Evolutionary conservation across 2,329 filamentous ascomycete species (phyloP).

Genomic region (Aspergillus clavatus): DNA sequence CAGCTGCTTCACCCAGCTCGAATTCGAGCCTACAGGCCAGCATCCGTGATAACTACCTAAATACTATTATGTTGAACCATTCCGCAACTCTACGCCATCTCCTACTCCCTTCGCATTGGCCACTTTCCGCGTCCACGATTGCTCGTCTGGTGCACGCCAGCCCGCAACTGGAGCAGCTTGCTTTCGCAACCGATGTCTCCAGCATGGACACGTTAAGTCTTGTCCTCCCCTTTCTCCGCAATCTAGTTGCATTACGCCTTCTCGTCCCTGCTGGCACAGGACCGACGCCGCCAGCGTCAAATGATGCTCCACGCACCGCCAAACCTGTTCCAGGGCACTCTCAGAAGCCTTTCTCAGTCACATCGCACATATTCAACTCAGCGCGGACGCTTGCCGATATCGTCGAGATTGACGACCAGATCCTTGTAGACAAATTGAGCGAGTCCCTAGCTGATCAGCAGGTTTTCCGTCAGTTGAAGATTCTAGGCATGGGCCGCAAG

Average conservation of each 20-base stretch:
- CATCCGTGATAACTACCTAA: conserved; percentile 46
- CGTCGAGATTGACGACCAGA: conserved; percentile 34
- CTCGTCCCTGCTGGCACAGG: conserved; percentile 31
- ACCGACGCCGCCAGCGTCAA: conserved; percentile 5
- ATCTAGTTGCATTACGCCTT: conserved; percentile 38
- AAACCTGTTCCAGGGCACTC: conserved; percentile 1
- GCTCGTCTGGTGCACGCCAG: conserved; percentile 50
- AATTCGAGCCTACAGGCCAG: conserved; percentile 22
- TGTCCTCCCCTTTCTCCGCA: conserved; percentile 39
- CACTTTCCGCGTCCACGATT: conserved; percentile 46
- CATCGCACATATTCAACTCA: conserved; percentile 6
- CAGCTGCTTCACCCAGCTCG: conserved; percentile 14
- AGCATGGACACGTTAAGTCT: conserved; percentile 37
- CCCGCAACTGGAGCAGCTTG: conserved; percentile 57
- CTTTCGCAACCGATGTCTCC: conserved; percentile 44
- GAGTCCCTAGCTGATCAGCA: conserved; percentile 30
- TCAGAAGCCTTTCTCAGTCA: background rate
- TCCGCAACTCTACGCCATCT: conserved; percentile 52
- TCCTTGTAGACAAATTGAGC: conserved; percentile 29
- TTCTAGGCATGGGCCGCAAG: conserved; percentile 38
- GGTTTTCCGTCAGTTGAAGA: conserved; percentile 28
- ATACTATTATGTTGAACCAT: conserved; percentile 49
- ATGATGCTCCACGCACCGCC: background rate
- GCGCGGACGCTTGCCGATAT: conserved; percentile 30
- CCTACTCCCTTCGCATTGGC: conserved; percentile 54